Evolutionary conservation across 1,284 basidiomycete genomes (phyloP).

Genomic region (Athelia psychrophila): DNA sequence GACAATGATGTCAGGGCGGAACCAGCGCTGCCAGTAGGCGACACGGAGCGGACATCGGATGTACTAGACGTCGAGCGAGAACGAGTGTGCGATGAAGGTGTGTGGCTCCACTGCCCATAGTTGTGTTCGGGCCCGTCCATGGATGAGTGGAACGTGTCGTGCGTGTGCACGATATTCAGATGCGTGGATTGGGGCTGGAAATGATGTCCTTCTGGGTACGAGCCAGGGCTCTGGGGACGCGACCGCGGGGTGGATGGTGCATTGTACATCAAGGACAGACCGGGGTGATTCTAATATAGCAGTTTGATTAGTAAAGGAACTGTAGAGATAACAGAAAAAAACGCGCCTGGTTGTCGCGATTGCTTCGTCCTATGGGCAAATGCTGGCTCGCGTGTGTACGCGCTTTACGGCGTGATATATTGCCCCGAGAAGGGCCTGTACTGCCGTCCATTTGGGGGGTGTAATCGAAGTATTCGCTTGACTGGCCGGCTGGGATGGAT

Average conservation of each 20-base stretch:
- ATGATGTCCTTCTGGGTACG: background rate
- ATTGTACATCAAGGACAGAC: background rate
- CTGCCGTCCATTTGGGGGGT: background rate
- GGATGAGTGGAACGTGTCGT: background rate
- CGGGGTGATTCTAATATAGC: too few relatives aligned
- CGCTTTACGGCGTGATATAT: background rate
- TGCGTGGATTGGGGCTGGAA: background rate
- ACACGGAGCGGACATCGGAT: slow-evolving; percentile 51
- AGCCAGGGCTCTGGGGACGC: background rate
- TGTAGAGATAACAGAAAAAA: background rate
- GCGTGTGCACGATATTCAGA: background rate
- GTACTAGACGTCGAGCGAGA: slow-evolving; percentile 37
- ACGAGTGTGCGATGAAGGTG: slow-evolving; percentile 39
- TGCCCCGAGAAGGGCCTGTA: background rate
- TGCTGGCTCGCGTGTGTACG: background rate
- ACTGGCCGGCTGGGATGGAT: background rate
- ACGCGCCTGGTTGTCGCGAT: background rate
- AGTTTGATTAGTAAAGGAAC: too few relatives aligned
- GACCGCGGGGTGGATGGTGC: background rate
- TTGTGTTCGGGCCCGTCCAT: slow-evolving; percentile 28
- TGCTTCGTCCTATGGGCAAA: background rate
- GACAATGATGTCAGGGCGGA: slow-evolving; percentile 52
- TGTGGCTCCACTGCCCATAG: slow-evolving; percentile 30
- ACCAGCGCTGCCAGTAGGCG: slow-evolving; percentile 56
- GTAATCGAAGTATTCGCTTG: background rate